phyloP scores from a whole-genome alignment of 108 stramenopile genomes.

The Cylindrotheca fusiformis region DNA sequence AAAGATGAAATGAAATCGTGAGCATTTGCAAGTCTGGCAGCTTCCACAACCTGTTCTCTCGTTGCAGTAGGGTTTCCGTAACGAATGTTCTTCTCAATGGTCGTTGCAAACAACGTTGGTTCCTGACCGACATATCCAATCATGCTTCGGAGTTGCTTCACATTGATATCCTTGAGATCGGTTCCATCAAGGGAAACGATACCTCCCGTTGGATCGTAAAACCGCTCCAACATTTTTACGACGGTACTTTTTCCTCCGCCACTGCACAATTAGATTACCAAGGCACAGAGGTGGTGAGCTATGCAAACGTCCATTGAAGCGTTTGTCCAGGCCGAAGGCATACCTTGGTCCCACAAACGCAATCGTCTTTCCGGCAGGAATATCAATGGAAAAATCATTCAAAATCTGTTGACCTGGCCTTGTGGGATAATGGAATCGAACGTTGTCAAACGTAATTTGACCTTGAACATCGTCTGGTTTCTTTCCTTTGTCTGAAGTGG shows the following conservation, averaged over 20 bases:
- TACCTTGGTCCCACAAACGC: conserved; percentile 64
- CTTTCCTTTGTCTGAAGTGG: conserved; percentile 40
- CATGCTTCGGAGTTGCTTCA: conserved; percentile 56
- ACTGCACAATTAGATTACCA: too few species aligned
- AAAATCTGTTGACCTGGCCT: conserved; percentile 39
- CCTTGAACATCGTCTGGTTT: conserved; percentile 43
- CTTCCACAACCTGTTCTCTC: conserved; percentile 52
- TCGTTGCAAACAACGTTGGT: conserved; percentile 73
- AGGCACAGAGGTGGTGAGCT: background rate
- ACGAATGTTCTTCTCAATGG: conserved; percentile 76
- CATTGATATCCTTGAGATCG: conserved; percentile 64
- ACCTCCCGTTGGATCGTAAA: conserved; percentile 71
- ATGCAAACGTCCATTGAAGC: conserved; percentile 55
- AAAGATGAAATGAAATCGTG: conserved; percentile 67
- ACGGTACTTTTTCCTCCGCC: conserved; percentile 77
- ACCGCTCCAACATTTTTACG: conserved; percentile 66
- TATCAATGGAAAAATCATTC: conserved; percentile 46
- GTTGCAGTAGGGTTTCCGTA: conserved; percentile 50
- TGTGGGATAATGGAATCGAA: conserved; percentile 61
- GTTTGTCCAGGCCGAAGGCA: too few species aligned
- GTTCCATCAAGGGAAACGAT: conserved; percentile 63
- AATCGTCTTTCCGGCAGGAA: conserved; percentile 52
- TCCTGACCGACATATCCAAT: conserved; percentile 90
- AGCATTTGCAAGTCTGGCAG: conserved; percentile 76
- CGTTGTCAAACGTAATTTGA: conserved; percentile 35